Conservation (phyloP, 2,329 filamentous ascomycete species). For the Colletotrichum orbiculare region DNA sequence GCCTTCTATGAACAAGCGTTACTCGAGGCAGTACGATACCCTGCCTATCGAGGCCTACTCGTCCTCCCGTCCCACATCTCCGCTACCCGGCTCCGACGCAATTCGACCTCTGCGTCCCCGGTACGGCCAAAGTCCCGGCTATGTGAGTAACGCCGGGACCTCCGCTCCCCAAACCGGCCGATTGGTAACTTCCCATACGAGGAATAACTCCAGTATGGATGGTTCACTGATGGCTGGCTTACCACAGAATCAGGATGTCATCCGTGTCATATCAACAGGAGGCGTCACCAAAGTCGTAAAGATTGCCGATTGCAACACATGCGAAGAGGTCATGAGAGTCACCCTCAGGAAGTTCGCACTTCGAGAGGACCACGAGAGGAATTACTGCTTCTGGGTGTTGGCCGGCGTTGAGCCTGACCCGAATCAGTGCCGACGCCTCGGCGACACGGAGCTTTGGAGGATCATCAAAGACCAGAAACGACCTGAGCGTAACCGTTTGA, state of each 20-base stretch:
- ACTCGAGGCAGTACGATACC: conserved; percentile 70
- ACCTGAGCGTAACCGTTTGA: conserved; percentile 89
- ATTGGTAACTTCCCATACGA: conserved; percentile 75
- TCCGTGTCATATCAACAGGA: conserved; percentile 91
- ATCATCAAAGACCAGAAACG: conserved; percentile 89
- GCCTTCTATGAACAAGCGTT: conserved; percentile 68
- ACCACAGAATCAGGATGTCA: conserved; percentile 87
- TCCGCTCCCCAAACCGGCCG: conserved; percentile 72
- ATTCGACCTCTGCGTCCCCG: conserved; percentile 65
- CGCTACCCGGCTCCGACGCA: conserved; percentile 65
- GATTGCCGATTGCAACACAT: conserved; percentile 89
- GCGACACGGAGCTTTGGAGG: conserved; percentile 88
- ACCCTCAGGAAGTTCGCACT: conserved; percentile 89
- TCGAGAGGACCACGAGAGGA: conserved; percentile 90
- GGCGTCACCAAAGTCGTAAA: conserved; percentile 94
- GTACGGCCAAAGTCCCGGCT: conserved; percentile 65
- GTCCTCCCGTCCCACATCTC: conserved; percentile 77
- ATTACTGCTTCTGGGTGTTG: conserved; percentile 96
- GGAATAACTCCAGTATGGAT: conserved; percentile 86
- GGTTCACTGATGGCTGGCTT: conserved; percentile 86
- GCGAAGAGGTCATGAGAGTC: conserved; percentile 91
- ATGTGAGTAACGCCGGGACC: conserved; percentile 62
- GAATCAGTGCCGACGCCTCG: conserved; percentile 81
- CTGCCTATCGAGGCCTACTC: conserved; percentile 55
- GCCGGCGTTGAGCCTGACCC: conserved; percentile 87